phyloP scores from a whole-genome alignment of 2,329 filamentous ascomycete genomes.

The Fusarium sp. region DNA sequence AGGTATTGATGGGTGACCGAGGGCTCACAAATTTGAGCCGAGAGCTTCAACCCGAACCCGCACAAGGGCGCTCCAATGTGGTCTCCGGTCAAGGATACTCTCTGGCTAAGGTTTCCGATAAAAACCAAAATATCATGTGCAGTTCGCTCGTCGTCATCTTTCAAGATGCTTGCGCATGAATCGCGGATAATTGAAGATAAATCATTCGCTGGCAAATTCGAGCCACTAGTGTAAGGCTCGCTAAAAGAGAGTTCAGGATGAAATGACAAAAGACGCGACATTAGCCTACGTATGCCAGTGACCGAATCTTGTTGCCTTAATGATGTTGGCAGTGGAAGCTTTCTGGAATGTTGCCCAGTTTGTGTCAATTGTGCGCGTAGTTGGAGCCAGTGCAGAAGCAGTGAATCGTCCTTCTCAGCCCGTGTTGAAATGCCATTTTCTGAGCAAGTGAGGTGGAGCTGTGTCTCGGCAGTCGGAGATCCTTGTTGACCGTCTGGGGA shows the following conservation, averaged over 20 bases:
- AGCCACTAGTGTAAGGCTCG: not conserved
- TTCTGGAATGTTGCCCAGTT: conserved; percentile 4
- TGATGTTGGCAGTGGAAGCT: conserved; percentile 25
- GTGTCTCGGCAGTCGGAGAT: conserved; percentile 15
- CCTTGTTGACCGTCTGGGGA: conserved; percentile 19
- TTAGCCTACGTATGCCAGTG: conserved; percentile 46
- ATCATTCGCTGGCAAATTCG: not conserved
- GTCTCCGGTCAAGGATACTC: conserved; percentile 42
- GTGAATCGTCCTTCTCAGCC: conserved; percentile 43
- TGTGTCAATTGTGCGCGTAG: conserved; percentile 41
- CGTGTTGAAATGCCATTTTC: conserved; percentile 38
- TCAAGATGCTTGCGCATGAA: conserved; percentile 39
- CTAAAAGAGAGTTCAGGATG: conserved; percentile 39
- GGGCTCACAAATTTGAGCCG: conserved; percentile 44
- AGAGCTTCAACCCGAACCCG: conserved; percentile 47
- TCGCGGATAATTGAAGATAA: conserved; percentile 41
- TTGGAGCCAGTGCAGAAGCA: conserved; percentile 53
- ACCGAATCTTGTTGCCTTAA: conserved; percentile 44
- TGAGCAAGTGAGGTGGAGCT: conserved; percentile 35
- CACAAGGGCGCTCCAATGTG: conserved; percentile 46
- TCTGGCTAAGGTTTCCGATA: conserved; percentile 55
- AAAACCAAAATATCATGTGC: conserved; percentile 48
- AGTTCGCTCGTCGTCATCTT: conserved; percentile 5
- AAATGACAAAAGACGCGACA: conserved; percentile 45
- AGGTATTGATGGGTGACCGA: conserved; percentile 44